Conservation (phyloP, 768 basidiomycete genomes). For the Pleurotus sapidus region DNA sequence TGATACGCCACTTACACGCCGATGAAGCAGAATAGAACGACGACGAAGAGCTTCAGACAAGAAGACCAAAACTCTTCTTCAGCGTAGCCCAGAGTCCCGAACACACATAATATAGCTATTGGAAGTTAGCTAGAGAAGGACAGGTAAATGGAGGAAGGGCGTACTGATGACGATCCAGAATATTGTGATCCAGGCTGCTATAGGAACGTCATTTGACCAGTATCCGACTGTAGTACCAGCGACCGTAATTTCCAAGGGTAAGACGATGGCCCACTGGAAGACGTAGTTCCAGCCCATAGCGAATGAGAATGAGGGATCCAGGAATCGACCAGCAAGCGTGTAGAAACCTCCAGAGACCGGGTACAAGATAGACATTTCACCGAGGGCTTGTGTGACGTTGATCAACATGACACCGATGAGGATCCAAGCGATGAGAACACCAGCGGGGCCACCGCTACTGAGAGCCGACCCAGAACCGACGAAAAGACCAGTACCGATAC, state of each 20-base stretch:
- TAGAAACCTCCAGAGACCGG: conserved; percentile 50
- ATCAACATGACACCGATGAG: conserved; percentile 46
- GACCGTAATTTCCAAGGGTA: conserved; percentile 44
- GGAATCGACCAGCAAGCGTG: conserved; percentile 41
- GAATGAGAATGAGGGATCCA: conserved; percentile 45
- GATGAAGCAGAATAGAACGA: conserved; percentile 44
- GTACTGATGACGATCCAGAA: conserved; percentile 39
- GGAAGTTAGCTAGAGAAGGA: neutral
- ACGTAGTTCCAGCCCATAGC: conserved; percentile 52
- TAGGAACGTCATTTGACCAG: conserved; percentile 35
- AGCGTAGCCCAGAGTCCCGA: conserved; percentile 44
- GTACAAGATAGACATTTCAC: conserved; percentile 48
- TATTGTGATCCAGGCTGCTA: conserved; percentile 44
- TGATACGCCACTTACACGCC: conserved; percentile 29
- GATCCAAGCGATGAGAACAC: conserved; percentile 41
- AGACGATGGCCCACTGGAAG: conserved; percentile 42
- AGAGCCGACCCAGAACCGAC: conserved; percentile 43
- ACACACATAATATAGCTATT: conserved; percentile 34
- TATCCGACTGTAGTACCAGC: conserved; percentile 42
- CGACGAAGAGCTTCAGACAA: conserved; percentile 42
- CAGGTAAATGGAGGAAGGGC: neutral
- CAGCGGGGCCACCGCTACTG: conserved; percentile 38
- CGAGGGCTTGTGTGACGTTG: conserved; percentile 47
- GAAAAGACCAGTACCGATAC: conserved; percentile 47
- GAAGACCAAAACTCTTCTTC: conserved; percentile 53